Percentiles rank a stretch among this genome's conserved stretches.
Conservation (phyloP, 2,329 filamentous ascomycete species). For the Sarocladium strictum region DNA sequence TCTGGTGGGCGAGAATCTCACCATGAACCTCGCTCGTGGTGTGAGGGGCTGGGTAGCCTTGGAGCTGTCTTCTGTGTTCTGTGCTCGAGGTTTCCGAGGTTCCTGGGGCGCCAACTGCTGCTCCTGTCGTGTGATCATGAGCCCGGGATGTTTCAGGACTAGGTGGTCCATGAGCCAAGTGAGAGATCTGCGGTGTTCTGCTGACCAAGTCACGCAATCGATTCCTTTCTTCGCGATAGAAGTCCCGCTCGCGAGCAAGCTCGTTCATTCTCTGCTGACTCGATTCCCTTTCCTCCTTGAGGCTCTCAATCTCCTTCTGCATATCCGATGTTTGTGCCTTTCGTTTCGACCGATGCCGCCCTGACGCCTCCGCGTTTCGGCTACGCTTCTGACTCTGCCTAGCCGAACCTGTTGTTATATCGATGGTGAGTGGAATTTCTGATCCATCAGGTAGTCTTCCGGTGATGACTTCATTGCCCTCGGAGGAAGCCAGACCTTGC, state of each 20-base stretch:
- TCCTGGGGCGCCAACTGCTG: slow-evolving; percentile 24
- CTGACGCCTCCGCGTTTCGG: slow-evolving; percentile 79
- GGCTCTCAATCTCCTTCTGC: slow-evolving; percentile 59
- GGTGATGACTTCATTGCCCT: neutral
- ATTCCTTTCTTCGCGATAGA: slow-evolving; percentile 67
- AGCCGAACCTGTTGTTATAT: slow-evolving; percentile 5
- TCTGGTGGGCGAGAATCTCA: neutral
- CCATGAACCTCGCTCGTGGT: neutral
- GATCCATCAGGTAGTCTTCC: neutral
- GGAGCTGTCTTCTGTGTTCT: neutral
- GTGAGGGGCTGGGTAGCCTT: neutral
- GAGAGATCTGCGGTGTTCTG: slow-evolving; percentile 50
- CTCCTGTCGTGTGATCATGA: neutral
- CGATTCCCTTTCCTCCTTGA: slow-evolving; percentile 65
- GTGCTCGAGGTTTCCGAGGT: neutral
- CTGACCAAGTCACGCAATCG: slow-evolving; percentile 62
- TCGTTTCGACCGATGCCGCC: slow-evolving; percentile 71
- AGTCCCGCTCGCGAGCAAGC: slow-evolving; percentile 59
- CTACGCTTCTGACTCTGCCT: slow-evolving; percentile 68
- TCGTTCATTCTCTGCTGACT: slow-evolving; percentile 48
- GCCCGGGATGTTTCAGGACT: slow-evolving; percentile 38
- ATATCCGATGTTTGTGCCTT: slow-evolving; percentile 78
- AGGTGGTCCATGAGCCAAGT: slow-evolving; percentile 45
- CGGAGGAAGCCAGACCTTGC: neutral
- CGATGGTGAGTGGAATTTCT: neutral